Conservation (phyloP, 2,329 filamentous ascomycete species). For the Fusarium sp. region DNA sequence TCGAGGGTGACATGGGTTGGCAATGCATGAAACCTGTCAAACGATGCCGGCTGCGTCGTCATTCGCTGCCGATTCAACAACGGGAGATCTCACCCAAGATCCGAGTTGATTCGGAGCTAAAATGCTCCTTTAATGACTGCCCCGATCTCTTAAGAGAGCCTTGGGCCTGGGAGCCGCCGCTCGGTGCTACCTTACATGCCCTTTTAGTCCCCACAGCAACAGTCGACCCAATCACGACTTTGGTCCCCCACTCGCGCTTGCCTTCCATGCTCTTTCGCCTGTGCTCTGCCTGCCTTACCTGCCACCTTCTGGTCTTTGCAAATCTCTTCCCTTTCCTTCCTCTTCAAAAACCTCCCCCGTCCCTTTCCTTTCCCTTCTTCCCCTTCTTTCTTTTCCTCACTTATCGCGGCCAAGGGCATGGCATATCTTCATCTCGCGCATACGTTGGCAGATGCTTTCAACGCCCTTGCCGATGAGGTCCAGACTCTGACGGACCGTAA, state of each 20-base stretch:
- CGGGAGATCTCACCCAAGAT: conserved; percentile 4
- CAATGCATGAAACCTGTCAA: conserved; percentile 3
- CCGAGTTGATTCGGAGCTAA: conserved; percentile 28
- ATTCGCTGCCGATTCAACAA: conserved; percentile 1
- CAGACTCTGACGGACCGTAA: conserved; percentile 75
- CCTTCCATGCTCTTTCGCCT: conserved; percentile 26
- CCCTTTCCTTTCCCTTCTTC: conserved; percentile 20
- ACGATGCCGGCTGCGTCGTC: neutral
- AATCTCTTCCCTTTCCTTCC: conserved; percentile 40
- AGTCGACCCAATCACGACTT: conserved; percentile 18
- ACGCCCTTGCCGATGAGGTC: conserved; percentile 75
- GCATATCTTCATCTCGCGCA: conserved; percentile 62
- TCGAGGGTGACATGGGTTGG: neutral
- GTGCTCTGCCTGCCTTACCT: neutral
- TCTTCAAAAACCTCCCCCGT: conserved; percentile 28
- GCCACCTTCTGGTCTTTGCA: conserved; percentile 35
- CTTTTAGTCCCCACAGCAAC: conserved; percentile 11
- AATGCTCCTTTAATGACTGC: neutral
- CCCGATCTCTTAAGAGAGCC: neutral
- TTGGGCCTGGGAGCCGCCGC: neutral
- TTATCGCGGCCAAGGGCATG: conserved; percentile 52
- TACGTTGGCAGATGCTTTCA: conserved; percentile 76
- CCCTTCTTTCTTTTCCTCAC: conserved; percentile 19
- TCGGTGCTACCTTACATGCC: conserved; percentile 1
- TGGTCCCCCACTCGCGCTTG: conserved; percentile 34